Evolutionary conservation across 2,329 filamentous ascomycete species (phyloP).

Genomic region (Neocatenulostroma microsporum): DNA sequence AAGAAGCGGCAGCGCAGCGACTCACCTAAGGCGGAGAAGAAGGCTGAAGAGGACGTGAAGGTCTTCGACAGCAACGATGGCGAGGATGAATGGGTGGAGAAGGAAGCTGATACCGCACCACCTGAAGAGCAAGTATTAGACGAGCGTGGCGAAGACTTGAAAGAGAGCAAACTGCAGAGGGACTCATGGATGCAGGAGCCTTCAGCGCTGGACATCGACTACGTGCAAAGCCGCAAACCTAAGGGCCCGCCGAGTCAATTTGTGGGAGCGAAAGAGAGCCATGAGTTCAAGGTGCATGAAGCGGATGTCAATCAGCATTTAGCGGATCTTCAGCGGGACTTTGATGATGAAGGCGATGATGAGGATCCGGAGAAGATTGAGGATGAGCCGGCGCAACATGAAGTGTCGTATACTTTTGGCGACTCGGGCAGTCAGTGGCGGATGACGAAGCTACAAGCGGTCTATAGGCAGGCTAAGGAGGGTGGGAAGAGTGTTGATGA

Average conservation of each 20-base stretch:
- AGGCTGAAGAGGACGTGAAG: slow-evolving; percentile 20
- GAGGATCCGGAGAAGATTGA: slow-evolving; percentile 36
- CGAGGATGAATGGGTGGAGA: slow-evolving; percentile 36
- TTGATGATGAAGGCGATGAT: slow-evolving; percentile 46
- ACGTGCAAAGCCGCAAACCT: slow-evolving; percentile 56
- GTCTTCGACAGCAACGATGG: slow-evolving; percentile 33
- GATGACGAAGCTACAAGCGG: slow-evolving; percentile 86
- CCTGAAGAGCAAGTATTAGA: slow-evolving; percentile 40
- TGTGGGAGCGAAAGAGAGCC: slow-evolving; percentile 48
- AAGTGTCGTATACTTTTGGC: slow-evolving; percentile 77
- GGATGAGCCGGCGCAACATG: slow-evolving; percentile 48
- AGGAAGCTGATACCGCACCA: slow-evolving; percentile 34
- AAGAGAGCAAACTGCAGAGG: slow-evolving; percentile 47
- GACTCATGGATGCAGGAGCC: slow-evolving; percentile 95
- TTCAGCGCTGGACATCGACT: slow-evolving; percentile 74
- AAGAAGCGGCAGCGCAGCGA: slow-evolving; percentile 24
- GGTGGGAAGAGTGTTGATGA: slow-evolving; percentile 67
- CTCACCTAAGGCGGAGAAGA: slow-evolving; percentile 27
- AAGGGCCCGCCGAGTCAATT: slow-evolving; percentile 38
- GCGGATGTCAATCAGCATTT: slow-evolving; percentile 73
- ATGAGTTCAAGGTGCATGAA: slow-evolving; percentile 65
- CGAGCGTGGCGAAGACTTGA: slow-evolving; percentile 32
- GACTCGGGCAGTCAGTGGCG: slow-evolving; percentile 88
- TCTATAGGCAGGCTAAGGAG: slow-evolving; percentile 73
- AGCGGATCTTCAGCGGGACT: slow-evolving; percentile 46